Evolutionary conservation across 495 filamentous ascomycete genomes (phyloP).

Genomic region (Penicillium desertorum): DNA sequence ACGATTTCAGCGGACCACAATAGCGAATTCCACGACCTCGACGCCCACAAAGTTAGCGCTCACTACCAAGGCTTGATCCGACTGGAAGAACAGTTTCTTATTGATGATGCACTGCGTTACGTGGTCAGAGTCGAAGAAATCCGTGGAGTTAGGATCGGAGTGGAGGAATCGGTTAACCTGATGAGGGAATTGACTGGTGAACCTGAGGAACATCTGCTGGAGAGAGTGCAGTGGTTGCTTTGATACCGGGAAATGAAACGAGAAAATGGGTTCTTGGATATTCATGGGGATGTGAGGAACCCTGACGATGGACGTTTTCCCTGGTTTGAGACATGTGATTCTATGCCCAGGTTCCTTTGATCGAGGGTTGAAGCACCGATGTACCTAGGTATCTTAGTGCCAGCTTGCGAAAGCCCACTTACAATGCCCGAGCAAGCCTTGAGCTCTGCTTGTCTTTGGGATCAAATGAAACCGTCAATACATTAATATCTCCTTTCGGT

Average conservation of each 20-base stretch:
- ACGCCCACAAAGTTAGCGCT: not conserved
- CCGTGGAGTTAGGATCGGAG: not conserved
- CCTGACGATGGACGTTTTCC: not conserved
- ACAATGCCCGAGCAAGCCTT: not conserved
- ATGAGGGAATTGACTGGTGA: not conserved
- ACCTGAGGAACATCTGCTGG: not conserved
- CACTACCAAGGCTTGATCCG: not conserved
- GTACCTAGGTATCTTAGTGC: not conserved
- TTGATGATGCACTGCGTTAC: slow-evolving; percentile 2
- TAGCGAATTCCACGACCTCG: not conserved
- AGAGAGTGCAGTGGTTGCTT: not conserved
- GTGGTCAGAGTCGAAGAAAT: not conserved
- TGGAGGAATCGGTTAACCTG: not conserved
- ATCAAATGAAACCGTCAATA: not conserved
- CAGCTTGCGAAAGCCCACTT: not conserved
- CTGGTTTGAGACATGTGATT: not conserved
- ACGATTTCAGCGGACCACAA: not conserved
- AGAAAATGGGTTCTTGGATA: not conserved
- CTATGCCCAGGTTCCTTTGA: not conserved
- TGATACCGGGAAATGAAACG: not conserved
- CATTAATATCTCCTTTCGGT: not conserved
- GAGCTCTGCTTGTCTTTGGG: not conserved
- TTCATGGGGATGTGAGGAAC: not conserved
- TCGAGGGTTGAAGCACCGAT: not conserved
- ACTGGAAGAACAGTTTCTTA: slow-evolving; percentile 2